Evolutionary conservation across 306 rosid species (phyloP).

Genomic region (Geum urbanum): DNA sequence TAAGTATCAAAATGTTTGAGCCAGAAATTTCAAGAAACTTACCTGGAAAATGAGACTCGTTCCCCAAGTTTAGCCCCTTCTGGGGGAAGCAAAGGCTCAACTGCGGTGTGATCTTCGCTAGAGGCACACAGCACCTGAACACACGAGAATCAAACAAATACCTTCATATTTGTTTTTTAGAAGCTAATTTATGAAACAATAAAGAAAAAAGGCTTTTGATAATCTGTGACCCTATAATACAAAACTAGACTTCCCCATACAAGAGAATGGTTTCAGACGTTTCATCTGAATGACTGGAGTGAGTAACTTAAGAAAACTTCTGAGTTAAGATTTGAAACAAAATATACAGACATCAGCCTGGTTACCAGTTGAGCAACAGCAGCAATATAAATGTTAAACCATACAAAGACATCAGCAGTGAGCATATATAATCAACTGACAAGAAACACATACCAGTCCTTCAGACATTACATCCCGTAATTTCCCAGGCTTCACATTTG

Average conservation of each 20-base stretch:
- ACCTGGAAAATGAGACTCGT: conserved; percentile 73
- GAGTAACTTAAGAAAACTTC: not conserved
- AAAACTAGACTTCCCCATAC: not conserved
- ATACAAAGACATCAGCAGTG: not conserved
- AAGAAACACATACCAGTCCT: conserved; percentile 64
- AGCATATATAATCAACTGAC: conserved; percentile 1
- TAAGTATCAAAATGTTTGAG: conserved; percentile 1
- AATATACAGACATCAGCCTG: not conserved
- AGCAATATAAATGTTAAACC: not conserved
- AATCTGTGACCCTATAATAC: not conserved
- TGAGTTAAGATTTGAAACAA: not conserved
- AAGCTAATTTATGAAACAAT: not conserved
- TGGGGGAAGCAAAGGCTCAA: conserved; percentile 92
- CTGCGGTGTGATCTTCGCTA: conserved; percentile 65
- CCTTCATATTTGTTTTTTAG: not conserved
- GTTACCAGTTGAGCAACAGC: not conserved
- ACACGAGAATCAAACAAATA: conserved; percentile 7
- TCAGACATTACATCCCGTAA: conserved; percentile 91
- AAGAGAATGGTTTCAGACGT: not conserved
- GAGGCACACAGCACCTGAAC: conserved; percentile 89
- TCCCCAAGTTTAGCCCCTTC: conserved; percentile 85
- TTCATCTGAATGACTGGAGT: not conserved
- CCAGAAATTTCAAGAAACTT: conserved; percentile 25
- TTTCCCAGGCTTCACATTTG: conserved; percentile 96
- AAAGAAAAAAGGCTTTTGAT: not conserved